Evolutionary conservation across 768 basidiomycete genomes (phyloP), one percentile per base, ranked within the genome.

Genomic region (Termitomyces sp.): DNA sequence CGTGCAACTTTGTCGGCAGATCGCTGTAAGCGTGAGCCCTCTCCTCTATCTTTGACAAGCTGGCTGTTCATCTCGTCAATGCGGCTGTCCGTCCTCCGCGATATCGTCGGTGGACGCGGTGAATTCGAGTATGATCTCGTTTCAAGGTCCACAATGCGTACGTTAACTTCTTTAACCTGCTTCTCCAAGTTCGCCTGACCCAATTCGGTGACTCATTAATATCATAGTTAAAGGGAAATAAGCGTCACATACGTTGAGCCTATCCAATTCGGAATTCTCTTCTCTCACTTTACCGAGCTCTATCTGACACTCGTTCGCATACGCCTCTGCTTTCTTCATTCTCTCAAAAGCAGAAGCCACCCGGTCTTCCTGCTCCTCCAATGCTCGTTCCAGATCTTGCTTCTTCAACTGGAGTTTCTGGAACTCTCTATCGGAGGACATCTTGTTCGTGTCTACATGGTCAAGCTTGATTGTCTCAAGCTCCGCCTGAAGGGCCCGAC

Each of bases 211-310:
- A 16, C 18, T 36, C 41, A 55, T 32, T 36, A 38, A 43, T 54
- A 26, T 58, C 48, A 45, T 62, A 30, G 61, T 52, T 28, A 18
- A 38, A 24, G 9, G 16, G 30, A 52, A n/a, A 38, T 46, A 28
- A 53, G 55, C 33, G 32, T 5, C 3, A 63, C 75, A 62, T 62
- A 92, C 92, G 65, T 94, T 94, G 49, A 80, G 72, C 66, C 83
- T 83, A 59, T 94, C 92, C 40, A 94, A 70, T 60, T 88, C 83
- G 0, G 90, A 87, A 65, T 93, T 93, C 69, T 92, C 90, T n/a
- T 86, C 79, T 6, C 90, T 78, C 26, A 86, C 79, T 66, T 85
- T 86, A 59, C 87, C 86, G 2, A 94, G 77, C 67, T 93, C 90
- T 33, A 83, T 64, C 66, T 91, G 88, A 60, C 82, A 87, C 65